Evolutionary conservation across 495 filamentous ascomycete species (phyloP).

Genomic region (Xylaria flabelliformis): DNA sequence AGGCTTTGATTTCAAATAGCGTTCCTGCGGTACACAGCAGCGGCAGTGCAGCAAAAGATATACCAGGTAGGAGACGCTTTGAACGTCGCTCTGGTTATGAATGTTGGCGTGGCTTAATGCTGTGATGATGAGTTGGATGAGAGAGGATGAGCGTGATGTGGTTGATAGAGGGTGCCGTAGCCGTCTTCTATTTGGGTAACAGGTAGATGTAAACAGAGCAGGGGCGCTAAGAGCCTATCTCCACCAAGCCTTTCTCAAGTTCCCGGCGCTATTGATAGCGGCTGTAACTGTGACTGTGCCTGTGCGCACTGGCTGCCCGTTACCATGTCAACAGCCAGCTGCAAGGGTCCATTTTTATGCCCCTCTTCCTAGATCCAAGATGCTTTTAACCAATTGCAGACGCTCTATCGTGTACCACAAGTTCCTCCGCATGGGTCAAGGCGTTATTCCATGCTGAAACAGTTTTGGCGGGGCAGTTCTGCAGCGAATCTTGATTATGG

Average conservation of each 20-base stretch:
- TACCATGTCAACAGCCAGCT: constrained; percentile 15
- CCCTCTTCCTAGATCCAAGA: constrained; percentile 5
- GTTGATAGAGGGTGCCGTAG: constrained; percentile 6
- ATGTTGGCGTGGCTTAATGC: constrained; percentile 7
- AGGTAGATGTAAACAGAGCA: constrained; percentile 31
- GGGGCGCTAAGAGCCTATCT: constrained; percentile 18
- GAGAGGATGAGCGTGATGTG: constrained; percentile 16
- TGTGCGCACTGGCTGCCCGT: neutral
- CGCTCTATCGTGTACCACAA: neutral
- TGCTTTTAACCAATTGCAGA: neutral
- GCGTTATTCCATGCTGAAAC: constrained; percentile 1
- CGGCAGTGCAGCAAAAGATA: constrained; percentile 17
- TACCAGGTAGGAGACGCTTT: constrained; percentile 26
- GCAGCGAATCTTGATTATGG: constrained; percentile 22
- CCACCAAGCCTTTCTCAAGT: constrained; percentile 17
- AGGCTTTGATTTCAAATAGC: neutral
- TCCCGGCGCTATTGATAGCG: constrained; percentile 28
- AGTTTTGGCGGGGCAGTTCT: constrained; percentile 13
- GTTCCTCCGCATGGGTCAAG: neutral
- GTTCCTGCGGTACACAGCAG: constrained; percentile 21
- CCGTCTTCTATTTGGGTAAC: constrained; percentile 30
- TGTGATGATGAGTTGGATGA: constrained; percentile 1
- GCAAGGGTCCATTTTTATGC: constrained; percentile 12
- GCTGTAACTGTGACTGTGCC: neutral
- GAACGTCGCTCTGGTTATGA: constrained; percentile 18